Conservation (phyloP, 169 alveolate species). For the Eimeria nieschulzi region DNA sequence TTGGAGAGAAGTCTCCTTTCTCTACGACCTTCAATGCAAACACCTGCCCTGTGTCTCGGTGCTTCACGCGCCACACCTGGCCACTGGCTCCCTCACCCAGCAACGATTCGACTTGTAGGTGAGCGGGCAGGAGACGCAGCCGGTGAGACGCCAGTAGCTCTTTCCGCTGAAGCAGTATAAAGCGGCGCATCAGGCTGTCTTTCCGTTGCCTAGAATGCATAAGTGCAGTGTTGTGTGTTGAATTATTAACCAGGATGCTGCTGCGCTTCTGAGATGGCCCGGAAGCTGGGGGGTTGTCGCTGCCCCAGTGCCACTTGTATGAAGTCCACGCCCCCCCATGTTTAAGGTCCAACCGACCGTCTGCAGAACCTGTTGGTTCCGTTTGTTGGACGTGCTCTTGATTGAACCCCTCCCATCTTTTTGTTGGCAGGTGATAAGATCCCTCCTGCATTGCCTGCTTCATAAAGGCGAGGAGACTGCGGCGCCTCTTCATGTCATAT, state of each 20-base stretch:
- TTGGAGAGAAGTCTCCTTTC: not conserved
- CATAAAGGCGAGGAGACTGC: slow-evolving; percentile 12
- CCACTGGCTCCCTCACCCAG: slow-evolving; percentile 46
- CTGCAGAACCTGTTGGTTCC: not conserved
- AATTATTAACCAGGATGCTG: not conserved
- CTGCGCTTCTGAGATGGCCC: not conserved
- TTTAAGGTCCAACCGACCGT: not conserved
- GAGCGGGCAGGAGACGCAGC: slow-evolving; percentile 7
- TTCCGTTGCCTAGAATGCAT: not conserved
- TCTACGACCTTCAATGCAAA: not conserved
- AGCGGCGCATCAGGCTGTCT: not conserved
- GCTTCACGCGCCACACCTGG: not conserved
- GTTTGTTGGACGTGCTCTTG: not conserved
- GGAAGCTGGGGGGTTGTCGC: not conserved
- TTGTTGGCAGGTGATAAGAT: not conserved
- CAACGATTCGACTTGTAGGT: slow-evolving; percentile 14
- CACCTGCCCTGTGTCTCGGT: not conserved
- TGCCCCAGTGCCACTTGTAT: slow-evolving; percentile 35
- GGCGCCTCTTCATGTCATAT: slow-evolving; percentile 7
- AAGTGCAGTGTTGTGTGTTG: no score
- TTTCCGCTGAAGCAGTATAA: slow-evolving; percentile 13
- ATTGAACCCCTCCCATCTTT: not conserved
- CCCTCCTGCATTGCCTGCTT: not conserved
- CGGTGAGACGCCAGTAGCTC: slow-evolving; percentile 32
- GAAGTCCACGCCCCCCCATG: not conserved